These are phyloP conservation scores for Rhodomyrtus tomentosa DNA, from an alignment of 345 rosid species.

Conservation along the genomic window DNA sequence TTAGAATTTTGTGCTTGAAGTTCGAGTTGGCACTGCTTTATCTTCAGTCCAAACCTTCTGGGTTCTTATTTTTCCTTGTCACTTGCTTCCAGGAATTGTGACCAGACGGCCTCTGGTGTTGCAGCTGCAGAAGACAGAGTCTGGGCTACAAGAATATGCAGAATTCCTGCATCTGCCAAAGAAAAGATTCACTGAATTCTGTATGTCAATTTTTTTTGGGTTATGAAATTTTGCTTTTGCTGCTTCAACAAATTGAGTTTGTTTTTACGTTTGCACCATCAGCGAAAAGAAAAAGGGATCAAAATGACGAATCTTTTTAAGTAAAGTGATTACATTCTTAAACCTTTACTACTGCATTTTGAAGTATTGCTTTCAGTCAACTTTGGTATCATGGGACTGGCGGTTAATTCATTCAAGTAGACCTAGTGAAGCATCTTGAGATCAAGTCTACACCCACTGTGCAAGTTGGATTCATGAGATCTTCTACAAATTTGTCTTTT, in stretches of 20 bases:
- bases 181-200: slow-evolving; percentile 29
- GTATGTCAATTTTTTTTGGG: slow-evolving; percentile 8
- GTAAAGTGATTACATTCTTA: background rate
- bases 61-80: background rate
- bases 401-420: background rate
- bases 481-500: background rate
- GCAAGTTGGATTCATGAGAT: background rate
- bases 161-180: slow-evolving; percentile 55
- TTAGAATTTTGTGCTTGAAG: background rate
- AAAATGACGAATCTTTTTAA: background rate
- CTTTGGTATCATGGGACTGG: background rate
- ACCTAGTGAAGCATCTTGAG: background rate
- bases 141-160: slow-evolving; percentile 39
- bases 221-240: background rate
- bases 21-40: background rate
- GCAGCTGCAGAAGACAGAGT: slow-evolving; percentile 49
- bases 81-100: slow-evolving; percentile 34
- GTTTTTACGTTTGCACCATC: background rate
- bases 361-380: background rate
- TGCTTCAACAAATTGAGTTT: background rate
- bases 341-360: background rate
- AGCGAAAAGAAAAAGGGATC: background rate
- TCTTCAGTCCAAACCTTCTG: background rate
- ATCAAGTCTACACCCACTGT: background rate
- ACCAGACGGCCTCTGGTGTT: slow-evolving; percentile 66